Base-by-base conservation (phyloP, 2,329 filamentous ascomycete species). In the Chaetomiaceae sp. region DNA sequence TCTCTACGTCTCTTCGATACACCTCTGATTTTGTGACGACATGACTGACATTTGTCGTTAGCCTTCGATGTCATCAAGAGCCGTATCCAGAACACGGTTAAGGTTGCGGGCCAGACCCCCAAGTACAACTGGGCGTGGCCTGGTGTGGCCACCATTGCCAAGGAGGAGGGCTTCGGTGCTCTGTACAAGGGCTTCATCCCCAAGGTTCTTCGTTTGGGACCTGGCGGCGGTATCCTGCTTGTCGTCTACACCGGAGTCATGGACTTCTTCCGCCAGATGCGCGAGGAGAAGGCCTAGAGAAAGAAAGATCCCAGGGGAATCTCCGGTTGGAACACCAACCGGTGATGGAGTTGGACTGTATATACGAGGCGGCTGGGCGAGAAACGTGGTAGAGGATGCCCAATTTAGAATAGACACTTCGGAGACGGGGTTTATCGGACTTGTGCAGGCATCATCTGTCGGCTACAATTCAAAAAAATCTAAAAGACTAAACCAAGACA, bases 61-160 rank as follows among this genome's bases (percentile, higher is more conserved):
- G 40, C 53, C 51, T 85, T 96, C 82, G 91, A 97, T 65, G 92
- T 97, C 17, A 91, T 97, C 73, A 99, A 99, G 81, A 95, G 88
- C 59, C 86, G 93, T 57, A 99, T 99, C 61, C 93, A 99, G 73
- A 99, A 99, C 74, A 89, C 82, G 50, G 78, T 87, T 59, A 92
- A 87, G 76, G 74, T 95, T 34, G 69, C 86, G n/a, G 93, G 93
- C 5, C 76, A 81, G 48, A 73, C 83, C 19, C 88, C 88, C 66
- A 99, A 99, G 79, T 99, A 99, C 77, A 96, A 97, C 81, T 99
- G 93, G 93, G 93, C 93, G 27, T 96, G 85, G 81, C 88, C 89
- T 41, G 84, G 89, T 19, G 76, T 96, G 44, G 85, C 80, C 50
- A 93, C 88, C 7, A 89, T 99, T 54, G 84, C 89, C 72, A 89